Conservation (phyloP, 306 rosid species). For the Quercus cerris region DNA sequence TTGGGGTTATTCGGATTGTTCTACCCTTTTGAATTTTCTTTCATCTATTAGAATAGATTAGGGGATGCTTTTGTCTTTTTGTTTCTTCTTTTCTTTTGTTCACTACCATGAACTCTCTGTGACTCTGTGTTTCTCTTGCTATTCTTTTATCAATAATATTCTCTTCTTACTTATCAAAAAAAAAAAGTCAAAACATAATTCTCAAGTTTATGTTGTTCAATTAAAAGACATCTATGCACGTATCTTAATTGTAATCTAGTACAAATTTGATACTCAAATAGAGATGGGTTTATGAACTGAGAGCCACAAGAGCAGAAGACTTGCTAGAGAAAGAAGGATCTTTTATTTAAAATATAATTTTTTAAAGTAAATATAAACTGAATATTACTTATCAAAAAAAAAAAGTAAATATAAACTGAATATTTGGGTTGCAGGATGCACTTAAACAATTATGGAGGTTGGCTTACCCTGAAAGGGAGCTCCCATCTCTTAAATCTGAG, state of each 20-base stretch:
- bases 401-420: not conserved
- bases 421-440: slow-evolving; percentile 61
- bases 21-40: too few species aligned
- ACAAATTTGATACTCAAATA: not conserved
- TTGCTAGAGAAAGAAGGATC: not conserved
- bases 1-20: too few species aligned
- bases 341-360: not conserved
- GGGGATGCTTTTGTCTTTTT: too few species aligned
- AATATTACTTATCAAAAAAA: not conserved
- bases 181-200: not conserved
- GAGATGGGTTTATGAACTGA: not conserved
- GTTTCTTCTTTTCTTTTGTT: too few species aligned
- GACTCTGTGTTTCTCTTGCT: too few species aligned
- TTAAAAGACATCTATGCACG: slow-evolving; percentile 1
- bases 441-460: slow-evolving; percentile 75
- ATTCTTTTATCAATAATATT: too few species aligned
- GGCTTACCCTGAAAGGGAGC: slow-evolving; percentile 82
- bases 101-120: too few species aligned
- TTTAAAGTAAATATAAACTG: not conserved
- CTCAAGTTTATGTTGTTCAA: not conserved
- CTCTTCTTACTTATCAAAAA: too few species aligned
- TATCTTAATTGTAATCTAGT: not conserved
- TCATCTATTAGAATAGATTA: too few species aligned
- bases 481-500: slow-evolving; percentile 81
- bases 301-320: not conserved